phyloP scores from a whole-genome alignment of 2,329 filamentous ascomycete species.

The Pseudocercospora eumusae region DNA sequence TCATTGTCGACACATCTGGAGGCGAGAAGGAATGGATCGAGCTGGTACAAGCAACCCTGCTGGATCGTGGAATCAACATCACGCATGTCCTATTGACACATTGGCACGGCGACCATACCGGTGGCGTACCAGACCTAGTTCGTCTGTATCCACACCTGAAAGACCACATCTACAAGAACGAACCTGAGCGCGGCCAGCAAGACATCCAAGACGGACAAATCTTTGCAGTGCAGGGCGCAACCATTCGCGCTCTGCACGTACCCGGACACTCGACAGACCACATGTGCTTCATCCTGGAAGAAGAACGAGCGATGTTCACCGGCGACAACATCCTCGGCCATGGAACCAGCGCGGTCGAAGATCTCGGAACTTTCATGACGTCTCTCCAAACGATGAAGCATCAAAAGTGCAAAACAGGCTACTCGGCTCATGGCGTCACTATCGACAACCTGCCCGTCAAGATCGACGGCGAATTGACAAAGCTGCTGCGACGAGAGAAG shows the following conservation, averaged over 20 bases:
- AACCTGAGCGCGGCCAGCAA: slow-evolving; percentile 36
- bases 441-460: slow-evolving; percentile 45
- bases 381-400: slow-evolving; percentile 40
- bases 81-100: slow-evolving; percentile 49
- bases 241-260: slow-evolving; percentile 41
- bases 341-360: slow-evolving; percentile 45
- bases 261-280: slow-evolving; percentile 42
- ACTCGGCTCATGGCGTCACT: slow-evolving; percentile 50
- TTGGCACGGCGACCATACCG: slow-evolving; percentile 51
- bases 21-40: slow-evolving; percentile 41
- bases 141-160: slow-evolving; percentile 36
- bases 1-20: slow-evolving; percentile 44
- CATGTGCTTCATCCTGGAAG: slow-evolving; percentile 42
- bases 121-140: slow-evolving; percentile 46
- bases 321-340: slow-evolving; percentile 45
- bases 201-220: slow-evolving; percentile 43
- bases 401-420: slow-evolving; percentile 44
- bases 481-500: slow-evolving; percentile 46
- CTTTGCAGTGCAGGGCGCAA: slow-evolving; percentile 46
- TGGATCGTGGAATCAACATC: slow-evolving; percentile 36
- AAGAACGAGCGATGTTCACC: slow-evolving; percentile 44
- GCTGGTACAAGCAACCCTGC: slow-evolving; percentile 41
- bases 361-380: slow-evolving; percentile 44
- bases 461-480: slow-evolving; percentile 42
- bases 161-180: slow-evolving; percentile 43